These are phyloP conservation scores for Abelmoschus esculentus DNA, from an alignment of 345 rosid genomes.

Conservation along the genomic window DNA sequence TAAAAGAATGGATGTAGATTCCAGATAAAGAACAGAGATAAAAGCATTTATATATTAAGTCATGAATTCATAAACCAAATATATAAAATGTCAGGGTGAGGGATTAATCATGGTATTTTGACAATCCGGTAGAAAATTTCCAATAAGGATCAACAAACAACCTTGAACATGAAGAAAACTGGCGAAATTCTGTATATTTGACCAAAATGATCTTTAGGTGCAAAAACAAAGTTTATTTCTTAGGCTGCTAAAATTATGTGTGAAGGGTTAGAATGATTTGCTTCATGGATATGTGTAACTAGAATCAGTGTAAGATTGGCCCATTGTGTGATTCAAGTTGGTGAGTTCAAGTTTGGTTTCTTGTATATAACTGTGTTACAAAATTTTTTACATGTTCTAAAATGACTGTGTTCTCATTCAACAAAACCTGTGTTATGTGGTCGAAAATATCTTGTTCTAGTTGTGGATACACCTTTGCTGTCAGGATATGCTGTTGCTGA, in stretches of 20 bases:
- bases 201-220: background rate
- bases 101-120: background rate
- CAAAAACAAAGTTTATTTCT: background rate
- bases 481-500: slow-evolving; percentile 76
- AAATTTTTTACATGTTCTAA: background rate
- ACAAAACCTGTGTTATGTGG: background rate
- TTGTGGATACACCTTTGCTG: background rate
- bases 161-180: background rate
- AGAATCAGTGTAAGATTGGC: background rate
- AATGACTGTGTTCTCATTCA: background rate
- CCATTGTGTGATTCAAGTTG: background rate
- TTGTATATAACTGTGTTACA: background rate
- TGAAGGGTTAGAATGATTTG: background rate
- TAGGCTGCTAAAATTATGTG: background rate
- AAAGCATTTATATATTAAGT: background rate
- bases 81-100: background rate
- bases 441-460: no score
- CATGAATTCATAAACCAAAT: background rate
- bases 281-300: background rate
- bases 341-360: background rate
- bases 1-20: background rate
- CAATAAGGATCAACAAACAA: background rate
- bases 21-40: background rate
- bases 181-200: background rate
- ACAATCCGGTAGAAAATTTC: background rate